A percentile compares a stretch with the other conserved stretches of the same genome.
phyloP scores from a whole-genome alignment of 2,329 filamentous ascomycete species.

The Pestalotiopsis sp. region DNA sequence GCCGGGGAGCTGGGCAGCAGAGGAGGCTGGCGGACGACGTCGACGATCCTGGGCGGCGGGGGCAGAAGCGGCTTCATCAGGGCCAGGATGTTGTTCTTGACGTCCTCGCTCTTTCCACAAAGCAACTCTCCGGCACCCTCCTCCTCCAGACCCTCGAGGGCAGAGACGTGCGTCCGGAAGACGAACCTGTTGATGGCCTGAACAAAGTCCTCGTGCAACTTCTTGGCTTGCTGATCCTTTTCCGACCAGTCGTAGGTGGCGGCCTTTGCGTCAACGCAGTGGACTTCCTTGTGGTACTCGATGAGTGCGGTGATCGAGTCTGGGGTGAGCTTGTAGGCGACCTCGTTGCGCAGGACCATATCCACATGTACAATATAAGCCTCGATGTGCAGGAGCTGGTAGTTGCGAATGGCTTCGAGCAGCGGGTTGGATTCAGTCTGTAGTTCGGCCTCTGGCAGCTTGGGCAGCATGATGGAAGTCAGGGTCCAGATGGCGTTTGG shows the following conservation, averaged over 20 bases:
- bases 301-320: conserved; percentile 93
- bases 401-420: conserved; percentile 87
- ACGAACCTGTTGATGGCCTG: conserved; percentile 98
- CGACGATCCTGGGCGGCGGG: conserved; percentile 83
- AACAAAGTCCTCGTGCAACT: conserved; percentile 94
- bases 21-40: conserved; percentile 84
- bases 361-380: conserved; percentile 99
- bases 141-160: conserved; percentile 94
- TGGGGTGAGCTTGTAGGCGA: conserved; percentile 94
- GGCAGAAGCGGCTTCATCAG: conserved; percentile 88
- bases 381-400: conserved; percentile 89
- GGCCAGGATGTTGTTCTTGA: conserved; percentile 82
- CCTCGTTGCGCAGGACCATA: conserved; percentile 96
- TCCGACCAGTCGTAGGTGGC: conserved; percentile 94
- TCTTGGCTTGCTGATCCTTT: conserved; percentile 95
- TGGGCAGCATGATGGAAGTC: conserved; percentile 89
- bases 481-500: conserved; percentile 92
- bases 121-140: conserved; percentile 93
- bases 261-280: conserved; percentile 87
- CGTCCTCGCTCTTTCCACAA: conserved; percentile 87
- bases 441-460: conserved; percentile 83
- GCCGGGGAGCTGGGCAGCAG: conserved; percentile 82
- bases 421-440: conserved; percentile 80
- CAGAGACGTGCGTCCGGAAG: conserved; percentile 84
- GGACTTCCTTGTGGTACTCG: conserved; percentile 95